A percentile compares a stretch with the other conserved stretches of the same genome.
phyloP scores from a whole-genome alignment of 768 basidiomycete species.

The Lanmaoa rubissima region DNA sequence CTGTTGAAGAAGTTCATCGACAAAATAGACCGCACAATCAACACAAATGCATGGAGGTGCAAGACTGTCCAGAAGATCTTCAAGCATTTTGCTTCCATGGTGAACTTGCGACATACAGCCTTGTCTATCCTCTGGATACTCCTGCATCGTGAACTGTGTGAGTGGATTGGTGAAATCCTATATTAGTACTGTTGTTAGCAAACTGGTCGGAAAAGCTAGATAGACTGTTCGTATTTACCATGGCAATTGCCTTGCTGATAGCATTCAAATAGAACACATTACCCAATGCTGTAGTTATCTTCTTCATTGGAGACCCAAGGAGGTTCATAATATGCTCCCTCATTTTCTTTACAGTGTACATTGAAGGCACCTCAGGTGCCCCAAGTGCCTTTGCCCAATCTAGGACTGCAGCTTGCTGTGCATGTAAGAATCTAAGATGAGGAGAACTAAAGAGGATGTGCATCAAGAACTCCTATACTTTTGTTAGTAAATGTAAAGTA shows the following conservation, averaged over 20 bases:
- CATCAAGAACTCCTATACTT: constrained; percentile 30
- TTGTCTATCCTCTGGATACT: constrained; percentile 27
- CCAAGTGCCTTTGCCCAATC: constrained; percentile 30
- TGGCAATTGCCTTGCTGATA: constrained; percentile 12
- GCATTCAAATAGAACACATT: constrained; percentile 30
- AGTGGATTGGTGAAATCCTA: constrained; percentile 26
- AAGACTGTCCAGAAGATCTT: constrained; percentile 23
- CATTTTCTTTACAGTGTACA: constrained; percentile 22
- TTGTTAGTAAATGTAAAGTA: not conserved
- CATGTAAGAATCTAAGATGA: constrained; percentile 26
- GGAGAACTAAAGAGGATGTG: constrained; percentile 33
- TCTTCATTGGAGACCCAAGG: constrained; percentile 24
- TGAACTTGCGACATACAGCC: constrained; percentile 22
- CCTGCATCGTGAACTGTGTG: constrained; percentile 20
- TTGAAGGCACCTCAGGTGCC: constrained; percentile 26
- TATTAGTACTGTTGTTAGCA: too few species aligned
- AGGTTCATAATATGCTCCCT: constrained; percentile 14
- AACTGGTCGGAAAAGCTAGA: not conserved
- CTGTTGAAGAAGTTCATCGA: constrained; percentile 22
- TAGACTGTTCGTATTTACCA: constrained; percentile 16
- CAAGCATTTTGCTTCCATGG: constrained; percentile 31
- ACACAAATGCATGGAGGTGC: constrained; percentile 24
- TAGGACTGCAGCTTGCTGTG: constrained; percentile 30
- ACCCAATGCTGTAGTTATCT: constrained; percentile 17
- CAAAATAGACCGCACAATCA: constrained; percentile 19